These are phyloP conservation scores for Saccharomyces hybrid DNA, from an alignment of 1,139 yeast species.

Conservation along the genomic window DNA sequence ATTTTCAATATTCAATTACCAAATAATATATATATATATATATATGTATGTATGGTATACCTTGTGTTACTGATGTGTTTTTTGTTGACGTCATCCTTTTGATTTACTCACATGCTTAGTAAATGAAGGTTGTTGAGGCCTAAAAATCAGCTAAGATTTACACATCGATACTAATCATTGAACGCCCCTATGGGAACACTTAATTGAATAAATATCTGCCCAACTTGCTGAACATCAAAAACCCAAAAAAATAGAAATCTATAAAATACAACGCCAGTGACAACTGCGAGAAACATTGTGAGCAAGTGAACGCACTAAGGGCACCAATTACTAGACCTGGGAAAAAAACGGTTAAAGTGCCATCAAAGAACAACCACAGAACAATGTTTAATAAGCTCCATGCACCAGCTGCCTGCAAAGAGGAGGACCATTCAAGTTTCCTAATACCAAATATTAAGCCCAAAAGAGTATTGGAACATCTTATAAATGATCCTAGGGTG, in stretches of 20 bases:
- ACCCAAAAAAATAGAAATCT: slow-evolving; percentile 58
- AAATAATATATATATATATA: neutral
- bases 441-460: slow-evolving; percentile 82
- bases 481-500: slow-evolving; percentile 39
- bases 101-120: neutral
- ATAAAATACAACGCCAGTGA: slow-evolving; percentile 27
- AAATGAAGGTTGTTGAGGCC: neutral
- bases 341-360: slow-evolving; percentile 59
- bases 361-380: slow-evolving; percentile 74
- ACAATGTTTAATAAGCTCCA: slow-evolving; percentile 75
- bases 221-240: slow-evolving; percentile 61
- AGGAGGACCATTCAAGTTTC: slow-evolving; percentile 71
- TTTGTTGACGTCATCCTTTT: neutral
- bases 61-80: neutral
- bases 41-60: neutral
- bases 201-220: slow-evolving; percentile 45
- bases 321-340: slow-evolving; percentile 41
- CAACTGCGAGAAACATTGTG: slow-evolving; percentile 21
- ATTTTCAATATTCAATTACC: neutral
- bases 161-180: neutral
- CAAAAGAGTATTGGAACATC: slow-evolving; percentile 67
- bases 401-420: slow-evolving; percentile 65
- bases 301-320: slow-evolving; percentile 34
- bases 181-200: neutral
- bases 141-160: neutral